Evolutionary conservation across 257 asterid genomes (phyloP), one percentile per base, ranked within the genome.

Genomic region (Haberlea rhodopensis): DNA sequence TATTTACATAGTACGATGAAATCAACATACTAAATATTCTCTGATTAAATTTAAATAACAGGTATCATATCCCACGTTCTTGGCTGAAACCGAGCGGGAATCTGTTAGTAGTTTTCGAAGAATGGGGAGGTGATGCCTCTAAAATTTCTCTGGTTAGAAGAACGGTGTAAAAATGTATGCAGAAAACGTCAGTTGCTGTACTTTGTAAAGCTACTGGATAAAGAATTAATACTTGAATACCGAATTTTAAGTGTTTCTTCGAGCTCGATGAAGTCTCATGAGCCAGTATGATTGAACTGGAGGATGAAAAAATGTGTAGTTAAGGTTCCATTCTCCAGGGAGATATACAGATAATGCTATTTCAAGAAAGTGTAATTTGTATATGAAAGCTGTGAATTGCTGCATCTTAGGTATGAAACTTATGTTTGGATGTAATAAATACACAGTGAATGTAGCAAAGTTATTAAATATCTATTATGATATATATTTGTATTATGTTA

Each of bases 61-160:
- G 94, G 95, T 90, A 87, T 73, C 96, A 87, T 32, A 70, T 90
- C 57, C 97, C 97, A 2, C 85, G 94, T 28, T 82, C 97, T 1
- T 90, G 95, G 97, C 70, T 90, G 67, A 82, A 84, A 40, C 68
- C 95, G 6, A 85, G 83, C 11, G 89, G 87, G 40, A 90, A 90
- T 43, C 61, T 82, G 71, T 53, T 87, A 62, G 95, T 90, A 15
- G 85, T 87, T 26, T 84, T 90, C 3, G 97, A 90, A 82, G 96
- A 87, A 84, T 76, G 78, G 82, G 96, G 96, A 26, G 97, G 97
- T 10, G 80, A 87, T 70, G 85, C 94, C 13, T 79, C 77, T 28
- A 70, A 79, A 75, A 80, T 90, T 27, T 76, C 84, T 24, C 66
- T 90, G 67, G 96, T 73, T 27, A 79, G 21, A 69, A 80, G 92